Evolutionary conservation across 2,329 filamentous ascomycete species (phyloP).

Genomic region (Ophiostoma fasciatum): DNA sequence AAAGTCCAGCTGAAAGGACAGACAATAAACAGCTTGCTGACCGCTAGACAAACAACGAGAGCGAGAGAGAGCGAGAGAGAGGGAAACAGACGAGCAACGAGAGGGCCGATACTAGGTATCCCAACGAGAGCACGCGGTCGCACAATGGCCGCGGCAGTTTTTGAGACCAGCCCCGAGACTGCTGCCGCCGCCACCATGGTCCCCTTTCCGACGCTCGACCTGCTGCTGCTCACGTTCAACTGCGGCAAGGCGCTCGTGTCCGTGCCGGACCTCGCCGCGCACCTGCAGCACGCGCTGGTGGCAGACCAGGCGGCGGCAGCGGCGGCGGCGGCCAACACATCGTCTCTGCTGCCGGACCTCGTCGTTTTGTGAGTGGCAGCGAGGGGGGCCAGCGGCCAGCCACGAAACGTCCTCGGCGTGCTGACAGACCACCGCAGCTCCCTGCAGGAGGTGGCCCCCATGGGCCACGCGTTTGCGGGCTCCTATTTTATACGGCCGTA

Average conservation of each 20-base stretch:
- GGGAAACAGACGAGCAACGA: no score
- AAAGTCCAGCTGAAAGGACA: no score
- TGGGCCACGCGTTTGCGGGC: conserved; percentile 74
- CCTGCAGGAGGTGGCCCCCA: conserved; percentile 81
- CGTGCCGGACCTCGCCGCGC: conserved; percentile 51
- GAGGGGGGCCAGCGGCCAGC: no score
- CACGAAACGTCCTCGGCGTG: no score
- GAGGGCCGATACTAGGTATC: no score
- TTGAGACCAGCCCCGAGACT: no score
- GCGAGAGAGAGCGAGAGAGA: neutral
- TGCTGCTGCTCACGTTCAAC: conserved; percentile 82
- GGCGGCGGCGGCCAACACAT: conserved; percentile 23
- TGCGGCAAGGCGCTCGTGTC: conserved; percentile 62
- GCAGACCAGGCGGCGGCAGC: conserved; percentile 10
- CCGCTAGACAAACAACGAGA: no score
- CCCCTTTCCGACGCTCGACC: conserved; percentile 37
- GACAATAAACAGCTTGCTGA: no score
- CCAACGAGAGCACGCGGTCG: no score
- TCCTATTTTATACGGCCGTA: conserved; percentile 66
- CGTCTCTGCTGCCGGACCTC: conserved; percentile 35
- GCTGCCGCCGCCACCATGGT: conserved; percentile 16
- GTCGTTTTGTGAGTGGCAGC: conserved; percentile 39
- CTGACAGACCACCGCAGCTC: conserved; percentile 36
- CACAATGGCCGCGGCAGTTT: neutral
- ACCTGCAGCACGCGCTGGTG: conserved; percentile 51